Base-by-base conservation (phyloP, 1,139 yeast species). In the Suhomyces chickasaworum region DNA sequence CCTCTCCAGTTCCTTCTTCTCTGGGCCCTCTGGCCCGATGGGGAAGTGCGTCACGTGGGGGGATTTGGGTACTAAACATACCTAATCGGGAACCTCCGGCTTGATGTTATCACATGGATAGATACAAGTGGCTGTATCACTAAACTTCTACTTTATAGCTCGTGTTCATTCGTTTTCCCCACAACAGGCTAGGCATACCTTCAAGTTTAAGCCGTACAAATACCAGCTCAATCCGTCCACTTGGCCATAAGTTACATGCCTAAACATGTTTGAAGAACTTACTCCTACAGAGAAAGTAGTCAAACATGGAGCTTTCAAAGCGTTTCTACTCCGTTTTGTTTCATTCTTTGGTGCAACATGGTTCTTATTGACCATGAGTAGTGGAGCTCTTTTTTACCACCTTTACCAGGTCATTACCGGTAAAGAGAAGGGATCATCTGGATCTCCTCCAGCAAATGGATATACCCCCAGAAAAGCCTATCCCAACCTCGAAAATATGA, bases 401-500 rank as follows among this genome's bases (percentile, higher is more conserved):
- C 45, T 58, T 23, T 55, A 54, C 23, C 63, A 68, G 37, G 52
- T 55, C 32, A 46, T 69, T 5, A 47, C 56, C 1, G 68, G 72
- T 0, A 53, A 54, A 29, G 69, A 66, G 42, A 36, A 50, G 23
- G 51, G 42, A n/a, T 42, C 50, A 2, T 44, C 43, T 1, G 51
- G 46, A 1, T 36, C 39, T 2, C 58, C 56, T 32, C 55, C 56
- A 8, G 45, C 43, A 5, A 54, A 60, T 45, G 63, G 61, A 1
- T 66, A 63, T 46, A 49, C 40, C 12, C 69, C 71, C 0, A 48
- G 69, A 29, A 56, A 57, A 25, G 66, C 75, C 1, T 72, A 57
- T 49, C 71, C 71, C 1, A 56, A 69, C 46, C 52, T 66, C 12
- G 58, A 63, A 25, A 43, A 53, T 9, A 58, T 72, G 67, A 66